Percentiles rank a stretch among this genome's conserved stretches.
Conservation (phyloP, 2,329 filamentous ascomycete genomes). For the Paecilomyces niveus region DNA sequence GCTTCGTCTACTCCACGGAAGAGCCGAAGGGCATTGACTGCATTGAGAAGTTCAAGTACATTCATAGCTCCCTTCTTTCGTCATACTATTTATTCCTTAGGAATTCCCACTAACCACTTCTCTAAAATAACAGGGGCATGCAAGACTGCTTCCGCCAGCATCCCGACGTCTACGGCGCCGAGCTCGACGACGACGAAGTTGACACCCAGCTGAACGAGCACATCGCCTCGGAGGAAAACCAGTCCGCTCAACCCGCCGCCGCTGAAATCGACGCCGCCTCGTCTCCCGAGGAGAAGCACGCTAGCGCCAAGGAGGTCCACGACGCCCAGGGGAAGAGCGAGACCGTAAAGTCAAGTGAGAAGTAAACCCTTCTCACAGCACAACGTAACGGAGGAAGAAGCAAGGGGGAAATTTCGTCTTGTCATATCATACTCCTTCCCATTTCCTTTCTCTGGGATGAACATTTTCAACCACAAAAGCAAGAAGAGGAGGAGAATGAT, state of each 20-base stretch:
- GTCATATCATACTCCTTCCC: not conserved
- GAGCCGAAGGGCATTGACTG: constrained; percentile 98
- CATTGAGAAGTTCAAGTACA: constrained; percentile 94
- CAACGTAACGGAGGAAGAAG: not conserved
- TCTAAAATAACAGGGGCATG: constrained; percentile 63
- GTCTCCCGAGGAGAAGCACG: constrained; percentile 17
- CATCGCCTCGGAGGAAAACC: constrained; percentile 6
- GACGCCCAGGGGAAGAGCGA: constrained; percentile 29
- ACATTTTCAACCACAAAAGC: not conserved
- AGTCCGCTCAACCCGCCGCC: constrained; percentile 9
- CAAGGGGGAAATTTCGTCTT: not conserved
- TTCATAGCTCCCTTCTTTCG: constrained; percentile 13
- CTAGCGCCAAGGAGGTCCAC: constrained; percentile 24
- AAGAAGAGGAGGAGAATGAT: not conserved
- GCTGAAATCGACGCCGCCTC: constrained; percentile 20
- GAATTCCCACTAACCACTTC: constrained; percentile 22
- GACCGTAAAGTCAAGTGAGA: constrained; percentile 5
- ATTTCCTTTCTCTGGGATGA: not conserved
- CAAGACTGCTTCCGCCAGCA: constrained; percentile 93
- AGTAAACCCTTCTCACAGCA: constrained; percentile 10
- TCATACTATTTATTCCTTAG: constrained; percentile 1
- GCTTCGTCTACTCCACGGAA: constrained; percentile 90
- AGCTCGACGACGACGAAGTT: constrained; percentile 69
- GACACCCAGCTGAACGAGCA: constrained; percentile 28
- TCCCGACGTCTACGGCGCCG: constrained; percentile 86